Evolutionary conservation across 257 asterid species (phyloP).

Genomic region (Solanum corneliomulleri): DNA sequence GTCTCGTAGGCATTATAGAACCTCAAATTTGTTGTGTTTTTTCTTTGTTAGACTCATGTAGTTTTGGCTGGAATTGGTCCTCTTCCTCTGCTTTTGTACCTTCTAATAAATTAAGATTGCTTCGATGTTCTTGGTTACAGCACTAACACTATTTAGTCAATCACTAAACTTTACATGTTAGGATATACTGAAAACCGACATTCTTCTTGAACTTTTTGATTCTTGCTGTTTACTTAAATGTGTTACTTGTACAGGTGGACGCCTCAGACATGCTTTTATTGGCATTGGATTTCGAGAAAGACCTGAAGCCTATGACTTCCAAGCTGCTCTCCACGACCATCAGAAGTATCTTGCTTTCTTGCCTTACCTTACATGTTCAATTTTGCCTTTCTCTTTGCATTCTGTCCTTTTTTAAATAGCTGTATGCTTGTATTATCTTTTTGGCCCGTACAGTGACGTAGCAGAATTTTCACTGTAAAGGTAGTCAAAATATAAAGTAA

Average conservation of each 20-base stretch:
- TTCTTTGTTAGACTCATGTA: background rate
- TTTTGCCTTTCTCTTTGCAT: background rate
- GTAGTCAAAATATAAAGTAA: background rate
- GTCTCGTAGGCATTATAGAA: background rate
- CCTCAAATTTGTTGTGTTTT: background rate
- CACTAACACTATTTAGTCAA: background rate
- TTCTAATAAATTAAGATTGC: background rate
- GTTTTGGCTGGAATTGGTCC: background rate
- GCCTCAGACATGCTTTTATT: slow-evolving; percentile 95
- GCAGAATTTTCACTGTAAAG: background rate
- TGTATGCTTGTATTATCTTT: background rate
- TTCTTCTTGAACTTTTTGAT: background rate
- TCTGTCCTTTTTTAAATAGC: no score
- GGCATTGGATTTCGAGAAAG: slow-evolving; percentile 99
- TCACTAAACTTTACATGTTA: background rate
- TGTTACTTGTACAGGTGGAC: slow-evolving; percentile 46
- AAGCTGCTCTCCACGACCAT: slow-evolving; percentile 98
- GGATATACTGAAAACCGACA: background rate
- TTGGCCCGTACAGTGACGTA: background rate
- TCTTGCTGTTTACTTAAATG: background rate
- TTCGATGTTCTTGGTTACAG: background rate
- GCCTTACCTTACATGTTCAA: background rate
- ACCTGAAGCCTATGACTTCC: slow-evolving; percentile 93
- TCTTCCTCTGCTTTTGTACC: background rate
- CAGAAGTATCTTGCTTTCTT: slow-evolving; percentile 52